Evolutionary conservation across 2,329 filamentous ascomycete genomes (phyloP).

Genomic region (Aspergillus pseudonomiae): DNA sequence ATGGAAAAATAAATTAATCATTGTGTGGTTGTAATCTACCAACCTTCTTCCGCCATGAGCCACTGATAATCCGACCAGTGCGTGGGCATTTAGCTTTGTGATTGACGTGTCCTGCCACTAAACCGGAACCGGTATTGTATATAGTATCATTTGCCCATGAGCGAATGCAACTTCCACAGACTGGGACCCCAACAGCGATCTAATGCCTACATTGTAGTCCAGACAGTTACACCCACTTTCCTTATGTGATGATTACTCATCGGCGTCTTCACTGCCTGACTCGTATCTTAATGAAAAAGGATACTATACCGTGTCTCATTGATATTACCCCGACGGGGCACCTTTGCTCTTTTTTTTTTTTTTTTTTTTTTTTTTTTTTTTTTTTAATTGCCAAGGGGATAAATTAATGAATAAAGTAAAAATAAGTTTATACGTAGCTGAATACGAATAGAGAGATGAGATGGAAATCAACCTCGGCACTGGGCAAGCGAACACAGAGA

Average conservation of each 20-base stretch:
- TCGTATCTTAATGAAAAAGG: background rate
- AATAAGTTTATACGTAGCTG: too few species aligned
- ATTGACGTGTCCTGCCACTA: slow-evolving; percentile 7
- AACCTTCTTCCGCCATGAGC: background rate
- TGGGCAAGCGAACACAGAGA: too few species aligned
- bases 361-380: too few species aligned
- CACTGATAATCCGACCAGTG: background rate
- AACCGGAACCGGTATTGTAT: background rate
- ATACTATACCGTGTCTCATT: background rate
- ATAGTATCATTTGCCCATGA: background rate
- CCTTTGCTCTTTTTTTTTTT: background rate
- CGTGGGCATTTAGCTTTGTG: slow-evolving; percentile 1
- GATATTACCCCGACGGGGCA: slow-evolving; percentile 1
- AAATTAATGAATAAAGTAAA: too few species aligned
- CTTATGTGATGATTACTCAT: background rate
- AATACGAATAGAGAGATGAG: too few species aligned
- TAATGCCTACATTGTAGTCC: too few species aligned
- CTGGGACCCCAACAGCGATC: too few species aligned
- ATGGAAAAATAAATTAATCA: background rate
- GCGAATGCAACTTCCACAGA: too few species aligned
- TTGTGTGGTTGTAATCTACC: background rate
- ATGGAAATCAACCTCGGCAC: too few species aligned
- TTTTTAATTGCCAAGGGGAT: background rate
- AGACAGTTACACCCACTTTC: too few species aligned
- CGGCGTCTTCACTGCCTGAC: background rate